Conservation (phyloP, 495 filamentous ascomycete genomes). For the Cercophora sp. region DNA sequence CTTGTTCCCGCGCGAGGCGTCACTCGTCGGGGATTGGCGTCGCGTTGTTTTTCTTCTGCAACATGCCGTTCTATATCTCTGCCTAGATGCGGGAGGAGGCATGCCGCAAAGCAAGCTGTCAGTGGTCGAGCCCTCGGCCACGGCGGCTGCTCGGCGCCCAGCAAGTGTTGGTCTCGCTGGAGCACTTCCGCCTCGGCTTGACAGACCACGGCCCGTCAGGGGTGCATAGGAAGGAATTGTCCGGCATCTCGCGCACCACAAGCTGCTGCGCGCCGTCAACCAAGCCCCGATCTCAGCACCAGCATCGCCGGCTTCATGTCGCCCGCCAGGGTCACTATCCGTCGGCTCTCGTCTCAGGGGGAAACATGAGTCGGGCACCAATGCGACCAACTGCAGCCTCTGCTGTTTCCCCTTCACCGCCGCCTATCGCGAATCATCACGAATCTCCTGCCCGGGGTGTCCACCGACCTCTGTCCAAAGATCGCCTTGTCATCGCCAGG, state of each 20-base stretch:
- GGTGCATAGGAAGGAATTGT: constrained; percentile 15
- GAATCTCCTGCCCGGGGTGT: too few species aligned
- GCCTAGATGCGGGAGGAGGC: constrained; percentile 12
- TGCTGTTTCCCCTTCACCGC: not conserved
- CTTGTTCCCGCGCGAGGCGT: not conserved
- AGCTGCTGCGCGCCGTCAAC: constrained; percentile 2
- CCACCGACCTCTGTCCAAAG: too few species aligned
- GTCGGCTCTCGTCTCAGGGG: not conserved
- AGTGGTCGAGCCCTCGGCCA: not conserved
- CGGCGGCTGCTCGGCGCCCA: too few species aligned
- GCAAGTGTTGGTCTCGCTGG: too few species aligned
- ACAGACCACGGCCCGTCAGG: constrained; percentile 1
- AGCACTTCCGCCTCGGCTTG: not conserved
- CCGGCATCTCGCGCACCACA: constrained; percentile 13
- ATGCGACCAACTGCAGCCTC: constrained; percentile 14
- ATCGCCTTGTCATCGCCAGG: too few species aligned
- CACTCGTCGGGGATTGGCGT: not conserved
- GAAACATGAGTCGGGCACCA: constrained; percentile 11
- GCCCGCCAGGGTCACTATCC: constrained; percentile 8
- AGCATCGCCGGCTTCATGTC: constrained; percentile 2
- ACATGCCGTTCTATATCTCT: not conserved
- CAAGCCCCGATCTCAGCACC: constrained; percentile 15
- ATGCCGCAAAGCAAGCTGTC: constrained; percentile 2
- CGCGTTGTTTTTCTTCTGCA: not conserved
- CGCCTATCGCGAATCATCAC: constrained; percentile 8